These are phyloP conservation scores for Xylariales sp. DNA, from an alignment of 2,329 filamentous ascomycete species.

Conservation along the genomic window DNA sequence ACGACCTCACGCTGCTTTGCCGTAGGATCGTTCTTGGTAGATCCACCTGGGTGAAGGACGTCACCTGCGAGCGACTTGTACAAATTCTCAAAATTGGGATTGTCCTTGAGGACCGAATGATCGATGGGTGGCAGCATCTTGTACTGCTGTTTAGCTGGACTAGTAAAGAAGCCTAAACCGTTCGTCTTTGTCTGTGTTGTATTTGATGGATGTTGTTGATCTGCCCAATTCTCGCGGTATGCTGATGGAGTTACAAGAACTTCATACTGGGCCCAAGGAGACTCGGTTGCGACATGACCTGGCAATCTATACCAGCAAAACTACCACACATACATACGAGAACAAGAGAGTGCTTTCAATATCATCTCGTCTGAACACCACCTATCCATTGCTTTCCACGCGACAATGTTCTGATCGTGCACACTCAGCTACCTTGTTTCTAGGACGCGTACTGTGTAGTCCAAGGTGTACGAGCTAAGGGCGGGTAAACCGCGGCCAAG, in stretches of 20 bases:
- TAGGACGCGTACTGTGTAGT: too few relatives aligned
- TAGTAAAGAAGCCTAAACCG: too few relatives aligned
- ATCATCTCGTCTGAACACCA: too few relatives aligned
- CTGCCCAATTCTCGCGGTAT: neutral
- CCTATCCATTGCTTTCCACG: too few relatives aligned
- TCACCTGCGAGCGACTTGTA: constrained; percentile 50
- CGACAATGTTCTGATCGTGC: too few relatives aligned
- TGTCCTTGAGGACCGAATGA: constrained; percentile 46
- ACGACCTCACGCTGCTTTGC: constrained; percentile 46
- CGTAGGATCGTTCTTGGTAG: constrained; percentile 47
- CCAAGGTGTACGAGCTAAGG: neutral
- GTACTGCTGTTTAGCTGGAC: neutral
- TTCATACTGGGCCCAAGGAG: too few relatives aligned
- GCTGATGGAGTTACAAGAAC: too few relatives aligned
- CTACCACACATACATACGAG: too few relatives aligned
- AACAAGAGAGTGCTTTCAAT: too few relatives aligned
- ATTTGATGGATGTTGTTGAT: neutral
- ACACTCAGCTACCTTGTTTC: too few relatives aligned
- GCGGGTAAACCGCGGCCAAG: neutral
- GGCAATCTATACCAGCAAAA: too few relatives aligned
- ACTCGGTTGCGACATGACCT: too few relatives aligned
- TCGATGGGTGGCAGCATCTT: constrained; percentile 57
- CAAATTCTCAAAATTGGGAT: constrained; percentile 56
- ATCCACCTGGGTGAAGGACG: constrained; percentile 53
- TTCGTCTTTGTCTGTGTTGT: neutral